phyloP scores from a whole-genome alignment of 2,329 filamentous ascomycete genomes.

The Aspergillus sp. region DNA sequence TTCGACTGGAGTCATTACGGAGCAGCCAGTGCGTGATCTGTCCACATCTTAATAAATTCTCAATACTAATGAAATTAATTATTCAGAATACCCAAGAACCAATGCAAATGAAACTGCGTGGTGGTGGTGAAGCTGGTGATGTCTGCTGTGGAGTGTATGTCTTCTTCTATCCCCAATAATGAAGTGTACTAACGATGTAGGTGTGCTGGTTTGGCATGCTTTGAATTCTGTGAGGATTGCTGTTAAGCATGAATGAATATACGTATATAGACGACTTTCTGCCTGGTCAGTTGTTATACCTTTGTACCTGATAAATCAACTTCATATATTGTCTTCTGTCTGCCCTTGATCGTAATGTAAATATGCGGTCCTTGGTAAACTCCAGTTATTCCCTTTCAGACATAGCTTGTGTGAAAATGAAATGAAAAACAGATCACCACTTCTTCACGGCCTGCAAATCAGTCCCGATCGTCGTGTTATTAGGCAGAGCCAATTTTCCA shows the following conservation, averaged over 20 bases:
- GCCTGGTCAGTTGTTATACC: background rate
- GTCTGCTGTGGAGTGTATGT: conserved; percentile 30
- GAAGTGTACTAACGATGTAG: conserved; percentile 8
- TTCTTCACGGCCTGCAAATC: conserved; percentile 7
- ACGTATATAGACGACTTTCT: background rate
- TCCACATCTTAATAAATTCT: background rate
- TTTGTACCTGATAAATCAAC: background rate
- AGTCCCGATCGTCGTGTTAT: conserved; percentile 9
- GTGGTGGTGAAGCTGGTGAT: conserved; percentile 22
- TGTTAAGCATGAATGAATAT: conserved; percentile 15
- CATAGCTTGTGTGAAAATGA: background rate
- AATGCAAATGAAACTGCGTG: conserved; percentile 23
- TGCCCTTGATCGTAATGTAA: background rate
- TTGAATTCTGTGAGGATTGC: conserved; percentile 27
- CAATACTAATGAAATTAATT: conserved; percentile 4
- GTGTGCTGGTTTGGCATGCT: conserved; percentile 26
- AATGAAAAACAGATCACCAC: background rate
- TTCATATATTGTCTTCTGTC: background rate
- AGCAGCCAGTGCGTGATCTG: conserved; percentile 11
- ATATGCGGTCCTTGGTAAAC: background rate
- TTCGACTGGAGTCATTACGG: conserved; percentile 7
- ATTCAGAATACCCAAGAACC: conserved; percentile 11
- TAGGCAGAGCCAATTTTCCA: conserved; percentile 10
- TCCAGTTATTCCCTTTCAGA: background rate
- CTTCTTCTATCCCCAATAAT: conserved; percentile 1